Conservation (phyloP, 1,284 basidiomycete genomes). For the Ceratorhiza oryzae-sativae region DNA sequence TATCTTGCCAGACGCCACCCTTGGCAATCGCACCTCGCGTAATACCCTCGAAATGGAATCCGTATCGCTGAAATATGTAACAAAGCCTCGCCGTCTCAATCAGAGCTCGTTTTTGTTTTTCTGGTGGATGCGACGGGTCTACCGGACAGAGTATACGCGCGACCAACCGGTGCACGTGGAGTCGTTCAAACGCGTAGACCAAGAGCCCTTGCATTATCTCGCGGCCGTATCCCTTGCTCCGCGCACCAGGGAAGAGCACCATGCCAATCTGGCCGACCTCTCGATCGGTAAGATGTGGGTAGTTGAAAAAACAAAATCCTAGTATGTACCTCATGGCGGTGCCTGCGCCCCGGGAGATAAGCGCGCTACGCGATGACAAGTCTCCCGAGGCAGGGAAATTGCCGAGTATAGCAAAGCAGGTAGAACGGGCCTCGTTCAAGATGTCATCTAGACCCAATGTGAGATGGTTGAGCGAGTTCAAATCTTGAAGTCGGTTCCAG, state of each 20-base stretch:
- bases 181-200: conserved; percentile 13
- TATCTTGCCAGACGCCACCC: conserved; percentile 3
- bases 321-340: too few species aligned
- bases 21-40: background rate
- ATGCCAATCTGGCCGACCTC: background rate
- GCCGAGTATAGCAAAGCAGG: background rate
- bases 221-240: conserved; percentile 3
- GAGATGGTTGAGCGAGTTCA: background rate
- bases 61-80: background rate
- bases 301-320: conserved; percentile 4
- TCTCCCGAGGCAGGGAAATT: background rate
- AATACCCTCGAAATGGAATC: conserved; percentile 17
- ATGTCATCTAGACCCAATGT: background rate
- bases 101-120: background rate
- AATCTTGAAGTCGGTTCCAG: background rate
- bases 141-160: conserved; percentile 14
- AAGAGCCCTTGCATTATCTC: background rate
- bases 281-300: background rate
- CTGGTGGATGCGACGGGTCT: background rate
- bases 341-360: background rate
- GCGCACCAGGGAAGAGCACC: background rate
- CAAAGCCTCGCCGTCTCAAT: conserved; percentile 1
- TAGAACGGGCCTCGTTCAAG: background rate
- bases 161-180: background rate
- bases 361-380: background rate